phyloP scores from a whole-genome alignment of 1,284 basidiomycete genomes.

The Austroboletus olivaceoglutinosus region DNA sequence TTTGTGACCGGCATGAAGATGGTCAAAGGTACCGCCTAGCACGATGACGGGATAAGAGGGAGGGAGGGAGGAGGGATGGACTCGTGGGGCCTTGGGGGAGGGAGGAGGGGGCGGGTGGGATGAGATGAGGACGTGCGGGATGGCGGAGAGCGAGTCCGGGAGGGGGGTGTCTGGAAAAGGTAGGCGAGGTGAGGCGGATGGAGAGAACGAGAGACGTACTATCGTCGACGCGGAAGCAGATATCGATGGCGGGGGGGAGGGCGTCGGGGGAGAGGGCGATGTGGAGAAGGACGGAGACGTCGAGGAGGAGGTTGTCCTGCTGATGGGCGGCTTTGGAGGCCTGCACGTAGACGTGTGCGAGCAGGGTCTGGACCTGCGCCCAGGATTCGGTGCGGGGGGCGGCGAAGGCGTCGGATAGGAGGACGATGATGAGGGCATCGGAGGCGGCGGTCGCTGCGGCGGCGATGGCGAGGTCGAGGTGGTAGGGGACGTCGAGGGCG shows the following conservation, averaged over 20 bases:
- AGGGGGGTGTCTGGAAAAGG: slow-evolving; percentile 16
- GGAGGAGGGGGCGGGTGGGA: slow-evolving; percentile 5
- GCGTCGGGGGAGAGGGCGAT: slow-evolving; percentile 43
- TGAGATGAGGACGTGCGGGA: slow-evolving; percentile 37
- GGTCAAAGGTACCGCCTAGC: slow-evolving; percentile 85
- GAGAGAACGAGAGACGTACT: slow-evolving; percentile 34
- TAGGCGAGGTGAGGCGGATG: neutral
- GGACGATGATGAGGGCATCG: slow-evolving; percentile 55
- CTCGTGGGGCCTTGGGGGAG: neutral
- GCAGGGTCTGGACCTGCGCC: slow-evolving; percentile 60
- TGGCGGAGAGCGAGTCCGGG: slow-evolving; percentile 20
- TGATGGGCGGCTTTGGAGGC: slow-evolving; percentile 69
- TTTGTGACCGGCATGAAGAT: slow-evolving; percentile 97
- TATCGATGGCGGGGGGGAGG: slow-evolving; percentile 41
- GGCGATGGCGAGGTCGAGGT: slow-evolving; percentile 52
- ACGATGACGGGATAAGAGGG: slow-evolving; percentile 55
- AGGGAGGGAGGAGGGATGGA: neutral
- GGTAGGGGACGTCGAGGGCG: slow-evolving; percentile 48
- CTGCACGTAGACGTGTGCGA: slow-evolving; percentile 74
- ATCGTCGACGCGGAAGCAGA: slow-evolving; percentile 51
- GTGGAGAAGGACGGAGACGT: slow-evolving; percentile 65
- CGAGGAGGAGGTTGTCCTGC: slow-evolving; percentile 61
- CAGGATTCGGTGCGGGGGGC: slow-evolving; percentile 48
- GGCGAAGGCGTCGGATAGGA: slow-evolving; percentile 59
- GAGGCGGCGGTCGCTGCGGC: slow-evolving; percentile 47